Conservation (phyloP, 1,139 yeast genomes). For the Yueomyces sp. region DNA sequence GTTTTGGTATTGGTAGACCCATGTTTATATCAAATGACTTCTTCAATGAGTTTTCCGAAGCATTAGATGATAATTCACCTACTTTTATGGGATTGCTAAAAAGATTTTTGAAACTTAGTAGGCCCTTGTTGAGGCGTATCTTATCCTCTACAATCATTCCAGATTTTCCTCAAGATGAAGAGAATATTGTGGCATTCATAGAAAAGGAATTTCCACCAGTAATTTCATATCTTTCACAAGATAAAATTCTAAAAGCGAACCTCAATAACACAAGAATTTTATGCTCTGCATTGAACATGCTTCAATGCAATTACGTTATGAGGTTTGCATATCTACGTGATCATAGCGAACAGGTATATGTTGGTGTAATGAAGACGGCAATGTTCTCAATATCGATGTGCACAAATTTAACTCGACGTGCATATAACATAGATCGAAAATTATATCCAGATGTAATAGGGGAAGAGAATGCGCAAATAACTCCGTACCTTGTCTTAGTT, state of each 20-base stretch:
- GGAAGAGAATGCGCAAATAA: background rate
- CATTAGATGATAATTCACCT: constrained; percentile 1
- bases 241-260: background rate
- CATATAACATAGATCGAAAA: background rate
- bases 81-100: constrained; percentile 7
- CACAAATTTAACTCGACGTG: background rate
- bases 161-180: constrained; percentile 5
- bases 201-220: constrained; percentile 14
- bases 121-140: constrained; percentile 11
- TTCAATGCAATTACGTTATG: background rate
- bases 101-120: constrained; percentile 9
- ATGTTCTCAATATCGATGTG: background rate
- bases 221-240: constrained; percentile 4
- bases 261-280: constrained; percentile 3
- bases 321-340: background rate
- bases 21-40: constrained; percentile 11
- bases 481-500: constrained; percentile 4
- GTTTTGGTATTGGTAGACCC: constrained; percentile 22
- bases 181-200: constrained; percentile 8
- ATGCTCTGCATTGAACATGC: background rate
- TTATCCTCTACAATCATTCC: constrained; percentile 7
- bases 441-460: background rate
- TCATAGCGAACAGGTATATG: background rate
- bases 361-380: background rate
- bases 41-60: constrained; percentile 1